Conservation (phyloP, 2,329 filamentous ascomycete species). For the Amauroascus verrucosus region DNA sequence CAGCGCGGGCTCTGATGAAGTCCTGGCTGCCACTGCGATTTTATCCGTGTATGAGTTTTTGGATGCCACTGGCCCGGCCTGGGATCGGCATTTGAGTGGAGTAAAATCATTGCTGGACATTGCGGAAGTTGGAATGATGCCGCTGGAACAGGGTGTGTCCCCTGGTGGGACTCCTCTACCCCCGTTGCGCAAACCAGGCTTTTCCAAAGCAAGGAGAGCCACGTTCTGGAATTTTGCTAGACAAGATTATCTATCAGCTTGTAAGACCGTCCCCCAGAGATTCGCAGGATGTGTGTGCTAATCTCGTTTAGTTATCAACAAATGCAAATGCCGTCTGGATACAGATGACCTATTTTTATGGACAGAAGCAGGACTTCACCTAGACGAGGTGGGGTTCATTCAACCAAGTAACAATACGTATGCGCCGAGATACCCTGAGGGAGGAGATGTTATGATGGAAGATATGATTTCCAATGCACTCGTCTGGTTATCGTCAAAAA, state of each 20-base stretch:
- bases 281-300: neutral
- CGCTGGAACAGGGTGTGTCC: conserved; percentile 31
- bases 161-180: conserved; percentile 31
- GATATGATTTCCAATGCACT: conserved; percentile 55
- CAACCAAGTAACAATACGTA: conserved; percentile 35
- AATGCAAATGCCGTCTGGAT: conserved; percentile 50
- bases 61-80: conserved; percentile 54
- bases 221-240: conserved; percentile 59
- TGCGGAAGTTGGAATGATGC: conserved; percentile 34
- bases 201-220: conserved; percentile 48
- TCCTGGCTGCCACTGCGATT: conserved; percentile 56
- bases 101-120: conserved; percentile 52
- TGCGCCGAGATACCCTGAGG: conserved; percentile 26
- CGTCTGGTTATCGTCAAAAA: conserved; percentile 56
- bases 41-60: conserved; percentile 58
- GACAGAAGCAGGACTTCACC: conserved; percentile 52
- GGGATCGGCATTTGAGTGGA: conserved; percentile 55
- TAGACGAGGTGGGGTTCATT: conserved; percentile 45
- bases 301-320: conserved; percentile 41
- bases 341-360: conserved; percentile 53
- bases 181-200: conserved; percentile 28
- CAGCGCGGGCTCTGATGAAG: conserved; percentile 44
- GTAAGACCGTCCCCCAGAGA: conserved; percentile 28
- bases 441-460: conserved; percentile 45
- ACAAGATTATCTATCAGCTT: conserved; percentile 56